Percentiles rank a stretch among this genome's conserved stretches.
Conservation (phyloP, 2,329 filamentous ascomycete species). For the Orbilia brochopaga region DNA sequence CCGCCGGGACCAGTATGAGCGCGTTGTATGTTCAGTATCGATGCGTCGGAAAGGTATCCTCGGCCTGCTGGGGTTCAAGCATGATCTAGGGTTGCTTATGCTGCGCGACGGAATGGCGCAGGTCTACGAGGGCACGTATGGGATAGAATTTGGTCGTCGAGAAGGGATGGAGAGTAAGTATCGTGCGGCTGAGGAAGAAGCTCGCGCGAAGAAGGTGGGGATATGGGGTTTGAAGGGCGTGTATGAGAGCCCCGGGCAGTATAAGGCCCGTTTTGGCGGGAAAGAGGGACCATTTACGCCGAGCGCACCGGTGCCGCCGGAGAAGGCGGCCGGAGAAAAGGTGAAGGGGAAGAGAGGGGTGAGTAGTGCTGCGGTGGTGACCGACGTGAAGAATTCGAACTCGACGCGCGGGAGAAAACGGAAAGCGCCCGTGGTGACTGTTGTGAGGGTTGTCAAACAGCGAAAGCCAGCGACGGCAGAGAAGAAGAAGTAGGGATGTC, state of each 20-base stretch:
- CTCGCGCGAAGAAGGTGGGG: slow-evolving; percentile 69
- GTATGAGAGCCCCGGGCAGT: slow-evolving; percentile 48
- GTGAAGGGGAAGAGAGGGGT: slow-evolving; percentile 46
- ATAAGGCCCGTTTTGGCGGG: slow-evolving; percentile 43
- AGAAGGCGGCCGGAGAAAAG: slow-evolving; percentile 36
- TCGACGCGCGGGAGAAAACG: slow-evolving; percentile 4
- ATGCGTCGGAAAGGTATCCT: slow-evolving; percentile 64
- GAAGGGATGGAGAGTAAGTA: slow-evolving; percentile 65
- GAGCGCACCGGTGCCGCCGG: slow-evolving; percentile 10
- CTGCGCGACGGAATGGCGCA: slow-evolving; percentile 82
- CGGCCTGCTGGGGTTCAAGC: slow-evolving; percentile 67
- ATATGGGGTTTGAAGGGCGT: slow-evolving; percentile 72
- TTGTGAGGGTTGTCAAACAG: slow-evolving; percentile 5
- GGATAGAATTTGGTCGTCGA: slow-evolving; percentile 69
- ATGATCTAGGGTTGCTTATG: slow-evolving; percentile 90
- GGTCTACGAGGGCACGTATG: slow-evolving; percentile 78
- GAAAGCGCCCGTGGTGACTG: slow-evolving; percentile 5
- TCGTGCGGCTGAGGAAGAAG: slow-evolving; percentile 62
- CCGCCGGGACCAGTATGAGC: slow-evolving; percentile 87
- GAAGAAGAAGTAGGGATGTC: slow-evolving; percentile 11
- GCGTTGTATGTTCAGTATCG: slow-evolving; percentile 84
- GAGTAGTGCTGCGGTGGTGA: slow-evolving; percentile 21
- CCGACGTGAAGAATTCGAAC: background rate
- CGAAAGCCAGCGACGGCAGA: slow-evolving; percentile 6
- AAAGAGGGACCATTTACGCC: slow-evolving; percentile 48